Conservation (phyloP, 371 early-diverging fungal species). For the Scutellospora calospora region DNA sequence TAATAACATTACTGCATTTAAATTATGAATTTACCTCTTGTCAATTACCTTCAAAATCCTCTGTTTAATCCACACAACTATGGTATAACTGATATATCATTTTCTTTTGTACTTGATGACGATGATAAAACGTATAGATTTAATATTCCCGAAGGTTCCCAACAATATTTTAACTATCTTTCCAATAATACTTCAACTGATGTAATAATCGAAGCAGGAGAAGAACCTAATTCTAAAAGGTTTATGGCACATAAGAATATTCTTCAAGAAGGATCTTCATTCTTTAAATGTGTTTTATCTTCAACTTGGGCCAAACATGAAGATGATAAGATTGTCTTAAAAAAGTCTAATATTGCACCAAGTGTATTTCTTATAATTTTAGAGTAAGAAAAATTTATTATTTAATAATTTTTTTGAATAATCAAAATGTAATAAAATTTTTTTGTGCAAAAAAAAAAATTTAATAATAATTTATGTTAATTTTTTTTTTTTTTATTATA, state of each 20-base stretch:
- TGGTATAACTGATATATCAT: too few species aligned
- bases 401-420: not conserved
- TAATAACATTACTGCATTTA: too few species aligned
- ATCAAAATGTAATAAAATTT: too few species aligned
- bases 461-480: not conserved
- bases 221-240: not conserved
- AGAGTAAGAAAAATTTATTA: not conserved
- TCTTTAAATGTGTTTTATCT: not conserved
- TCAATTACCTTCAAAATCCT: too few species aligned
- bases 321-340: not conserved
- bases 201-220: not conserved
- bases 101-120: too few species aligned
- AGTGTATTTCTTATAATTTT: not conserved
- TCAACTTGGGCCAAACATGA: not conserved
- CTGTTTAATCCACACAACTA: too few species aligned
- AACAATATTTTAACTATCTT: too few species aligned
- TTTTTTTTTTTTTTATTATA: not conserved
- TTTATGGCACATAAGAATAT: not conserved
- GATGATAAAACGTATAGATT: too few species aligned
- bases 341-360: slow-evolving; percentile 12
- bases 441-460: too few species aligned
- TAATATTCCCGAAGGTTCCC: too few species aligned
- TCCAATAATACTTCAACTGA: not conserved
- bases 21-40: too few species aligned
- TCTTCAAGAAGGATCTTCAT: not conserved